Evolutionary conservation across 2,329 filamentous ascomycete species (phyloP), one percentile per base, ranked within the genome.

Genomic region (Pseudocercospora musae): DNA sequence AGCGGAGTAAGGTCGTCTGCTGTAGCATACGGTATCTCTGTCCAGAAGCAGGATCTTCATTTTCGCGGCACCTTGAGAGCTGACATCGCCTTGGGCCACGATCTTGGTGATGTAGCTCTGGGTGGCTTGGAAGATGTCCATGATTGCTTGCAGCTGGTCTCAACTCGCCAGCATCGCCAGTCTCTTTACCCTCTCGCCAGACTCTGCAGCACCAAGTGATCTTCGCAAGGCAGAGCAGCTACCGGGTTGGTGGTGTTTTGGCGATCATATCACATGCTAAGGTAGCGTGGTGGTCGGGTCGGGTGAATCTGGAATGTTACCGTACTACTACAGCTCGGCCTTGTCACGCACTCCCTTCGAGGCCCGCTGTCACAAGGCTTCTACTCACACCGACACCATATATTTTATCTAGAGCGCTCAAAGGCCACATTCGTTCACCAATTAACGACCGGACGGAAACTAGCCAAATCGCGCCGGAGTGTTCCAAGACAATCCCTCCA

Each of bases 1-100:
- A 4, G 1, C 29, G 25, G 40, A 4, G 49, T 58, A 73, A 20
- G 40, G 50, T 44, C 53, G 31, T 40, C 27, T 55, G 23, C 9
- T 3, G 3, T 23, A 6, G 81, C 85, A 77, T 80, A 88, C 87
- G 68, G 95, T 99, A 78, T 98, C 95, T 78, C 87, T 89, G 78
- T 99, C 95, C 70, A 99, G 82, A 66, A 99, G 82, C 61, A 99
- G 81, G 64, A 98, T 95, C 87, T 99, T 99, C 95, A 99, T 99
- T 82, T 97, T 98, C 46, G 91, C 86, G 21, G 91, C 88, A 56
- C 84, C 64, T 46, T 79, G 56, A 31, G 55, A 86, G 82, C 73
- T 81, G 83, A 60, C 60, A 79, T 96, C 92, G 73, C 91, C 91
- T 68, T 87, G 87, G 68, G 91, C 89, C 77, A 98, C 88, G 87